phyloP scores from a whole-genome alignment of 306 rosid genomes.

The Cucurbita moschata region DNA sequence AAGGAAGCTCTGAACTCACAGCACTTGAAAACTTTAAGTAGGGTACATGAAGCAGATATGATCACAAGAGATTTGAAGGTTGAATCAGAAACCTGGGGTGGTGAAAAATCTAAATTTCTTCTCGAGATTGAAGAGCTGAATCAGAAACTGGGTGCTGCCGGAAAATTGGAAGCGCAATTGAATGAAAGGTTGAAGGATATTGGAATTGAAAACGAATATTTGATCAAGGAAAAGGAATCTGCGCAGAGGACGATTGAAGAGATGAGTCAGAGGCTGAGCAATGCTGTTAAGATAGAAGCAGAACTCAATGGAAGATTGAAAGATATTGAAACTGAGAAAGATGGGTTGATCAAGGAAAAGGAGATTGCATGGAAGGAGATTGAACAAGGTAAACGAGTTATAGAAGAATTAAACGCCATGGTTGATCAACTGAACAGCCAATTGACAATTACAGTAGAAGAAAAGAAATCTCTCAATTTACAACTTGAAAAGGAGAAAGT shows the following conservation, averaged over 20 bases:
- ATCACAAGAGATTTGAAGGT: not conserved
- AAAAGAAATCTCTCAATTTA: constrained; percentile 29
- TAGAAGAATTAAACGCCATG: not conserved
- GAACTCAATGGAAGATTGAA: constrained; percentile 19
- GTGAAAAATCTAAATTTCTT: constrained; percentile 1
- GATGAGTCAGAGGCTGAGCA: not conserved
- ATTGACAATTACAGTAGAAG: constrained; percentile 28
- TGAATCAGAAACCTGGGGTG: not conserved
- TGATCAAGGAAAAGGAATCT: constrained; percentile 16
- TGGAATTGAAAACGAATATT: constrained; percentile 12
- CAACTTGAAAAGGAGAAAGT: constrained; percentile 37
- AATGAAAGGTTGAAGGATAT: constrained; percentile 23
- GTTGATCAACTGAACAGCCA: constrained; percentile 15
- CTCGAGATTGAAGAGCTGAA: not conserved
- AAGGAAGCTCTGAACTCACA: constrained; percentile 21
- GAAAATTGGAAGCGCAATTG: constrained; percentile 18
- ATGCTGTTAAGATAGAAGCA: constrained; percentile 6
- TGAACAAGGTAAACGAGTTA: constrained; percentile 31
- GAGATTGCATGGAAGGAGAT: constrained; percentile 18
- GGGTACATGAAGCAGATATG: constrained; percentile 13
- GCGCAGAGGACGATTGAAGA: constrained; percentile 5
- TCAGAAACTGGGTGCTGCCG: not conserved
- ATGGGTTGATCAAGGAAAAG: constrained; percentile 14
- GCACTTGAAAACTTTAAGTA: constrained; percentile 19
- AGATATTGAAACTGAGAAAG: constrained; percentile 18